Evolutionary conservation across 2,329 filamentous ascomycete genomes (phyloP).

Genomic region (Penicillium paneum): DNA sequence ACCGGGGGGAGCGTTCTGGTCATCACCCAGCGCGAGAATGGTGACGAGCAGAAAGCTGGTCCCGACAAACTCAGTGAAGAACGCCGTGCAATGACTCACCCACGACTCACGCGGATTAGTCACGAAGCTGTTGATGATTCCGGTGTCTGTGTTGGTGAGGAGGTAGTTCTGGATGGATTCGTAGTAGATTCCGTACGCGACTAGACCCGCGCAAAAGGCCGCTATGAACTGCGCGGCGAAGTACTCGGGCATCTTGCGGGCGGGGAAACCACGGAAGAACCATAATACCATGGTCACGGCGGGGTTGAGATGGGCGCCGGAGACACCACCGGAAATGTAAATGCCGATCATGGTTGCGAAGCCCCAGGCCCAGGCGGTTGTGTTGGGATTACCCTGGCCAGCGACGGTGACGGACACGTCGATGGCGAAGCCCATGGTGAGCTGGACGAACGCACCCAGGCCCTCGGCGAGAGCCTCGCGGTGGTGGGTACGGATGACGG

Average conservation of each 20-base stretch:
- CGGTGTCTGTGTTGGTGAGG: slow-evolving; percentile 25
- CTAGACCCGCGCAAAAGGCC: slow-evolving; percentile 50
- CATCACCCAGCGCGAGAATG: slow-evolving; percentile 47
- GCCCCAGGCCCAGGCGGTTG: slow-evolving; percentile 51
- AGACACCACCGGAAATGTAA: slow-evolving; percentile 49
- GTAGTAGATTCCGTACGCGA: slow-evolving; percentile 46
- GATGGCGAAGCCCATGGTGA: slow-evolving; percentile 50
- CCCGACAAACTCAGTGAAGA: slow-evolving; percentile 50
- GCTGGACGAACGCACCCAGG: slow-evolving; percentile 45
- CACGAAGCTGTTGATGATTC: slow-evolving; percentile 44
- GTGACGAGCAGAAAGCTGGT: slow-evolving; percentile 42
- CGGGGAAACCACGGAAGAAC: slow-evolving; percentile 54
- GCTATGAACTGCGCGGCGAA: slow-evolving; percentile 53
- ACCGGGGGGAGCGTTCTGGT: slow-evolving; percentile 48
- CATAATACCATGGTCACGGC: slow-evolving; percentile 46
- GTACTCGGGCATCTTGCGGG: slow-evolving; percentile 51
- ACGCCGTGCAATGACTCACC: slow-evolving; percentile 40
- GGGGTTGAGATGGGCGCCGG: slow-evolving; percentile 48
- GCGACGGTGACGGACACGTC: slow-evolving; percentile 47
- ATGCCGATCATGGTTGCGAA: slow-evolving; percentile 53
- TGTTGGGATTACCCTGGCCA: slow-evolving; percentile 43
- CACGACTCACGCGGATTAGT: slow-evolving; percentile 44
- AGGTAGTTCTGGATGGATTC: slow-evolving; percentile 34
- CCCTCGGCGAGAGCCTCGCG: slow-evolving; percentile 55
- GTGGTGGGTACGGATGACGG: slow-evolving; percentile 50